These are phyloP conservation scores for Colletotrichum theobromicola DNA, from an alignment of 2,329 filamentous ascomycete genomes.

Conservation along the genomic window DNA sequence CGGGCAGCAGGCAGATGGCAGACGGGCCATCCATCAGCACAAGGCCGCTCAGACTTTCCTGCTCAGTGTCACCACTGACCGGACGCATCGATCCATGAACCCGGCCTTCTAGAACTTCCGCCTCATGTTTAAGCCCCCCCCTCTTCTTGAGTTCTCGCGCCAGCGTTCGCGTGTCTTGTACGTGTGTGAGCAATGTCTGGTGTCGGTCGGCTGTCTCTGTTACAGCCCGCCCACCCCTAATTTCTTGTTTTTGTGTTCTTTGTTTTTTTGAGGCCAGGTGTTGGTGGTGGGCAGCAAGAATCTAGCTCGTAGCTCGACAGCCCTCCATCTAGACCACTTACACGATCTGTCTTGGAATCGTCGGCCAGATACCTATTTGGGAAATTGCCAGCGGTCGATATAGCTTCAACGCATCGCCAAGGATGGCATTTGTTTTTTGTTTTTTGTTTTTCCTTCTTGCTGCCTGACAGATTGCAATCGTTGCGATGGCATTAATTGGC, in stretches of 20 bases:
- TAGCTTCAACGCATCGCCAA: not conserved
- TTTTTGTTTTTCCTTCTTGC: not conserved
- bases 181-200: not conserved
- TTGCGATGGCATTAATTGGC: not conserved
- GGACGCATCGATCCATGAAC: not conserved
- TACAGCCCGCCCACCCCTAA: not conserved
- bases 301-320: not conserved
- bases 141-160: not conserved
- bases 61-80: not conserved
- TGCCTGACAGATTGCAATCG: not conserved
- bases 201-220: not conserved
- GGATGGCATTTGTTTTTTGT: not conserved
- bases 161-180: not conserved
- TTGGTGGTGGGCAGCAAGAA: not conserved
- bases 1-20: not conserved
- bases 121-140: not conserved
- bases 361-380: not conserved
- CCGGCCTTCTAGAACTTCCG: slow-evolving; percentile 1
- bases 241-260: not conserved
- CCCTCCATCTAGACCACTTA: not conserved
- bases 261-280: not conserved
- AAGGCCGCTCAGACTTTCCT: not conserved
- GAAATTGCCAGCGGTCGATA: not conserved
- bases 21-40: not conserved
- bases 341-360: not conserved